Evolutionary conservation across 1,139 yeast genomes (phyloP), one percentile per base, ranked within the genome.

Genomic region (Taphrina betulina): DNA sequence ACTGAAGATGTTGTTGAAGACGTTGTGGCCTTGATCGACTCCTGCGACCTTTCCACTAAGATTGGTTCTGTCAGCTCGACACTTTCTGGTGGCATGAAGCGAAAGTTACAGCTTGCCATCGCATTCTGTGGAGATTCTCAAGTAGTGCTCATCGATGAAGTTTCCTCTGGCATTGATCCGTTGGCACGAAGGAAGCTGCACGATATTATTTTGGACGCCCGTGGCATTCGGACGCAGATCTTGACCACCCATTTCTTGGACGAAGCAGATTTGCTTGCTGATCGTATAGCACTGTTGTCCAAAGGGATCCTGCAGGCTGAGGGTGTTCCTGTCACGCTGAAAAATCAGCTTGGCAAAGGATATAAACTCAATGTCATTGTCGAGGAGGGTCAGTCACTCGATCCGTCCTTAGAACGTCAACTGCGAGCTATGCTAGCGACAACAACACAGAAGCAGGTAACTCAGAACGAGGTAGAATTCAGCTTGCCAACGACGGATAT

Each of bases 81-180:
- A 34, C 75, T 89, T 60, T 85, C 95, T 46, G 96, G 96, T 60
- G 96, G 96, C 44, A 96, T 88, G 71, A 88, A 87, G 72, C 92
- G 96, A 1, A 82, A 95, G 73, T 75, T 89, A 54, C 86, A 95
- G 3, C 77, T 89, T 58, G 96, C 95, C 0, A 63, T 70, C 33
- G 69, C 69, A 67, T 67, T 71, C 62, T 67, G 67, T 23, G 73
- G 73, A 14, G 71, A 68, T 3, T 66, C 70, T 36, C 64, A 67
- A 45, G 65, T 70, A 2, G 70, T 73, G 58, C 69, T 72, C 52
- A 65, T 70, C 35, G 73, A 70, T 56, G 73, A 70, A 53, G 73
- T 69, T 3, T 68, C 72, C 7, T 70, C 73, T 8, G 73, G 73
- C 1, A 60, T 70, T 28, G 73, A 70, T 62, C 73, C 73, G 1